A percentile compares a stretch with the other conserved stretches of the same genome.
Conservation (phyloP, 106 monocot species). For the Dendrobium officinale region DNA sequence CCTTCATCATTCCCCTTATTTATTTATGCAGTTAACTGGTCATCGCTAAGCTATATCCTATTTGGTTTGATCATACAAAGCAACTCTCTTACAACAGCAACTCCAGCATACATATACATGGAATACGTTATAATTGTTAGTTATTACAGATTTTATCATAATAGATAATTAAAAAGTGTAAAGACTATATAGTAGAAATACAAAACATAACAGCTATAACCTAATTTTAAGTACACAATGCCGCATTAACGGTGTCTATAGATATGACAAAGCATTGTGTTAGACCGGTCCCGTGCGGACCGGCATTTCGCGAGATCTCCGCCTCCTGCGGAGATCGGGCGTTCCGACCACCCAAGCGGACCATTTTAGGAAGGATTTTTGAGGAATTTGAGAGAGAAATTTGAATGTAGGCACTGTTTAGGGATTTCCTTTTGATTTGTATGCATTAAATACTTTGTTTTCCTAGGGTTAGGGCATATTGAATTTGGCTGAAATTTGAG, state of each 20-base stretch:
- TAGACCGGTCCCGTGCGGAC: too few relatives aligned
- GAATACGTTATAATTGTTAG: background rate
- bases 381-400: too few relatives aligned
- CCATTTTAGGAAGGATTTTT: too few relatives aligned
- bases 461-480: too few relatives aligned
- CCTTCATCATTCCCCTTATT: background rate
- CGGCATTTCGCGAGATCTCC: too few relatives aligned
- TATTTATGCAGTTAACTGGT: background rate
- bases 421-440: too few relatives aligned
- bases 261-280: too few relatives aligned
- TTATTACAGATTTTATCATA: slow-evolving; percentile 1
- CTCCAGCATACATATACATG: background rate
- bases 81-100: background rate
- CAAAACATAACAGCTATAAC: background rate
- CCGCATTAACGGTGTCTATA: background rate
- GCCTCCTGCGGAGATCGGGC: too few relatives aligned
- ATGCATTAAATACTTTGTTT: too few relatives aligned
- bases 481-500: too few relatives aligned
- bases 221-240: background rate
- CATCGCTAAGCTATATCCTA: background rate
- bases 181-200: background rate
- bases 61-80: background rate
- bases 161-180: background rate
- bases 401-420: too few relatives aligned
- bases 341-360: too few relatives aligned